These are phyloP conservation scores for Podila horticola DNA, from an alignment of 192 early-diverging fungal genomes.

Conservation along the genomic window DNA sequence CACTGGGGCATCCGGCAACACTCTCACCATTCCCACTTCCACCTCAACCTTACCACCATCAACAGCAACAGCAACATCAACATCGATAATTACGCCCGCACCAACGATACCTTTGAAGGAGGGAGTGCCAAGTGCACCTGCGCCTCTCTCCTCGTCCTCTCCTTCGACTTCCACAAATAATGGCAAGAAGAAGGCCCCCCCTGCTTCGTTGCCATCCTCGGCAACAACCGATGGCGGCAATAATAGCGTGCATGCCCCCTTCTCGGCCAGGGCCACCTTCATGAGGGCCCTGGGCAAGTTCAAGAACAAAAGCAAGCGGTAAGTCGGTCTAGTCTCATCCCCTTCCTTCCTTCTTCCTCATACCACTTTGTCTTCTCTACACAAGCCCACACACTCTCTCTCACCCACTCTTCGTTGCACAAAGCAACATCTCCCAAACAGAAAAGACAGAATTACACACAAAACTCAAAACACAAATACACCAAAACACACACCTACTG, in stretches of 20 bases:
- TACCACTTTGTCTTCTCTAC: too few relatives aligned
- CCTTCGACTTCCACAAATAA: neutral
- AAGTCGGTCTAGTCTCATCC: neutral
- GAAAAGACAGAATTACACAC: too few relatives aligned
- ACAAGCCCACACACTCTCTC: neutral
- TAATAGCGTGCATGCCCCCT: neutral
- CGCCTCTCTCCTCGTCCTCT: neutral
- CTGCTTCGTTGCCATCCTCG: neutral
- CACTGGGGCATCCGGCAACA: neutral
- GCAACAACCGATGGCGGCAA: neutral
- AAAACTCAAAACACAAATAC: too few relatives aligned
- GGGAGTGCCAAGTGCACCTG: neutral
- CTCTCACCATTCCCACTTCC: neutral
- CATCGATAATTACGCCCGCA: neutral
- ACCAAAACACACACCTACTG: neutral
- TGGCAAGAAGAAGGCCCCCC: neutral
- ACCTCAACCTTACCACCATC: neutral
- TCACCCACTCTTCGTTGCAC: neutral
- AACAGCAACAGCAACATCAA: neutral
- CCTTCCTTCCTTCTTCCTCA: neutral
- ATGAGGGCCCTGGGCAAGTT: conserved; percentile 30
- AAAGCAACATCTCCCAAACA: too few relatives aligned
- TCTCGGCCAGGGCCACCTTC: conserved; percentile 29
- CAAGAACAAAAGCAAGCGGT: conserved; percentile 35
- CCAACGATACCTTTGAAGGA: too few relatives aligned